These are phyloP conservation scores for Spathaspora boniae DNA, from an alignment of 805 yeast species.

Conservation along the genomic window DNA sequence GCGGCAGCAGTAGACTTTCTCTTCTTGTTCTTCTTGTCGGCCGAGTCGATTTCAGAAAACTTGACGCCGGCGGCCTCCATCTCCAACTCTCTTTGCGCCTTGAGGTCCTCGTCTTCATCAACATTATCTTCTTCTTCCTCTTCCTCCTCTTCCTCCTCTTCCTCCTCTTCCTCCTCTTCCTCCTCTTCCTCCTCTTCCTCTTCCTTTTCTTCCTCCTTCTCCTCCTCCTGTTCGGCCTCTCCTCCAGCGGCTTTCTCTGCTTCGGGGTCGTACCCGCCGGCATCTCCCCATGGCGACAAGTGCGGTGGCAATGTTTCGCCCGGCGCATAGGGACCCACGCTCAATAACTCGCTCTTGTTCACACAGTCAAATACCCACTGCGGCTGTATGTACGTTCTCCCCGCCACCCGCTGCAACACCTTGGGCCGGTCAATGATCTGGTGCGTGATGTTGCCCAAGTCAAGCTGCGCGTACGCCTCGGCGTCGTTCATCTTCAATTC, in stretches of 20 bases:
- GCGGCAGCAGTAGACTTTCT: conserved; percentile 37
- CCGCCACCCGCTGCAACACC: conserved; percentile 70
- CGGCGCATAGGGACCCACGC: conserved; percentile 83
- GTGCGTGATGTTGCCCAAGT: conserved; percentile 75
- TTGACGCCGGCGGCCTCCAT: conserved; percentile 73
- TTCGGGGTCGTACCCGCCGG: conserved; percentile 84
- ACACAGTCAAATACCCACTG: conserved; percentile 96
- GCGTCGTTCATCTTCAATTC: conserved; percentile 55
- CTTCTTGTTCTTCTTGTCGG: conserved; percentile 22
- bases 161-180: conserved; percentile 42
- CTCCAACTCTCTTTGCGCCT: conserved; percentile 85
- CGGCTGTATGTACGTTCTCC: conserved; percentile 93
- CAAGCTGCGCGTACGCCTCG: conserved; percentile 44
- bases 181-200: conserved; percentile 48
- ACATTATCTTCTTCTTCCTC: conserved; percentile 49
- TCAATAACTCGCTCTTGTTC: conserved; percentile 69
- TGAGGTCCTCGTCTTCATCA: conserved; percentile 56
- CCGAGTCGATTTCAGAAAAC: conserved; percentile 52
- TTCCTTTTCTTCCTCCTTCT: conserved; percentile 44
- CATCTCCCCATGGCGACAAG: conserved; percentile 98
- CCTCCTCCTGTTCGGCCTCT: conserved; percentile 35
- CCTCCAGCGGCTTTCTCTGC: too few relatives aligned
- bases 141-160: conserved; percentile 47
- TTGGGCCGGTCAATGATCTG: conserved; percentile 94
- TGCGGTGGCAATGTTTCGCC: conserved; percentile 97